Evolutionary conservation across 345 rosid genomes (phyloP).

Genomic region (Boechera retrofracta): DNA sequence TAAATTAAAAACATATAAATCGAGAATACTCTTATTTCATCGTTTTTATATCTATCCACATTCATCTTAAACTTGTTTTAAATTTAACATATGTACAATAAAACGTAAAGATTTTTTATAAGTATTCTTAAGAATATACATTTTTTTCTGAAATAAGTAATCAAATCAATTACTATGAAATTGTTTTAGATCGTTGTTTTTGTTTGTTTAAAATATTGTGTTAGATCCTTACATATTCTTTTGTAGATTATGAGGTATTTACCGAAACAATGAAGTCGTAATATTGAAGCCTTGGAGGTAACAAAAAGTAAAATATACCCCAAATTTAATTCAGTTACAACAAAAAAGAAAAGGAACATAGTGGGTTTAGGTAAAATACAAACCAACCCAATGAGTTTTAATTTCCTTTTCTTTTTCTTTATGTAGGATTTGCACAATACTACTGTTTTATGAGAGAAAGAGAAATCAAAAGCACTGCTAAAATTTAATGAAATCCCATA

Average conservation of each 20-base stretch:
- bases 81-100: background rate
- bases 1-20: background rate
- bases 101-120: background rate
- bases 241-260: background rate
- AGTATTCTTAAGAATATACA: background rate
- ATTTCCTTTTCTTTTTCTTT: constrained; percentile 19
- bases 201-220: background rate
- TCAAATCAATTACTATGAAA: background rate
- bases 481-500: constrained; percentile 49
- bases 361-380: constrained; percentile 42
- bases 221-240: background rate
- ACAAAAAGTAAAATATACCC: constrained; percentile 39
- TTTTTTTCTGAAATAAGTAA: constrained; percentile 2
- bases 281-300: constrained; percentile 23
- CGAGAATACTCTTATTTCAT: constrained; percentile 10
- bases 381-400: constrained; percentile 39
- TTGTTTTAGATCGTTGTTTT: background rate
- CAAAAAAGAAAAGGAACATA: constrained; percentile 22
- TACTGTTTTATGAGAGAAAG: constrained; percentile 31
- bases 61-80: background rate
- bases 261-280: constrained; percentile 7
- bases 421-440: constrained; percentile 44
- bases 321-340: constrained; percentile 33
- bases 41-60: background rate
- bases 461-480: constrained; percentile 21